Percentiles rank a stretch among this genome's conserved stretches.
Evolutionary conservation across 2,329 filamentous ascomycete genomes (phyloP).

Genomic region (Pyrenochaeta sp.): DNA sequence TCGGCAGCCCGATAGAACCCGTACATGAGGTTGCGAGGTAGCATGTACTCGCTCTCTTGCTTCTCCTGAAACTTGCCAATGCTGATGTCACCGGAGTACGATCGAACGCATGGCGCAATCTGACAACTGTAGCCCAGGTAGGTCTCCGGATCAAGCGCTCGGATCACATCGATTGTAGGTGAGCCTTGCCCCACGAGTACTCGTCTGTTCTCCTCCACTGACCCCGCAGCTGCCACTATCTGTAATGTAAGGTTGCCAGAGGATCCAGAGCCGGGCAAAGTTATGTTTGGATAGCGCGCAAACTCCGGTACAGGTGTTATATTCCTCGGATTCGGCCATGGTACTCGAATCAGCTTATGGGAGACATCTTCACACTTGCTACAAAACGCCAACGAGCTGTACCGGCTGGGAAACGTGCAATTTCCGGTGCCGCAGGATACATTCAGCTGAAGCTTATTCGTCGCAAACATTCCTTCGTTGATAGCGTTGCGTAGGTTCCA

Average conservation of each 20-base stretch:
- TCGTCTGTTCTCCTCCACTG: not conserved
- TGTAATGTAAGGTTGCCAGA: not conserved
- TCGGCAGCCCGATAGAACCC: constrained; percentile 2
- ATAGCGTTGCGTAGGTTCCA: constrained; percentile 6
- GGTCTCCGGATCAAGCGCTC: not conserved
- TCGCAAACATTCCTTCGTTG: constrained; percentile 9
- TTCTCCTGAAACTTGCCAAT: constrained; percentile 1
- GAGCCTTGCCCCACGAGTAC: constrained; percentile 1
- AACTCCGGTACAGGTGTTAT: not conserved
- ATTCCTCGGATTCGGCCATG: not conserved
- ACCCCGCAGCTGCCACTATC: not conserved
- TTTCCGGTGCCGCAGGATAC: constrained; percentile 14
- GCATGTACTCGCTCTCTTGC: not conserved
- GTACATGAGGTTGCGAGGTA: constrained; percentile 1
- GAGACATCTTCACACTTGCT: constrained; percentile 14
- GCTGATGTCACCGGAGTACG: not conserved
- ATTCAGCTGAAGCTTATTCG: constrained; percentile 8
- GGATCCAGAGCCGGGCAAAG: not conserved
- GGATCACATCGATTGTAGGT: constrained; percentile 8
- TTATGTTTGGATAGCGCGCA: not conserved
- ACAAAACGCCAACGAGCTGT: constrained; percentile 16
- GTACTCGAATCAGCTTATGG: constrained; percentile 1
- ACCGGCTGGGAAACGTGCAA: constrained; percentile 15
- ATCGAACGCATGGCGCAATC: constrained; percentile 3
- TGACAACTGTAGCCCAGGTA: constrained; percentile 9